Conservation (phyloP, 2,329 filamentous ascomycete species). For the Trichoderma sp. region DNA sequence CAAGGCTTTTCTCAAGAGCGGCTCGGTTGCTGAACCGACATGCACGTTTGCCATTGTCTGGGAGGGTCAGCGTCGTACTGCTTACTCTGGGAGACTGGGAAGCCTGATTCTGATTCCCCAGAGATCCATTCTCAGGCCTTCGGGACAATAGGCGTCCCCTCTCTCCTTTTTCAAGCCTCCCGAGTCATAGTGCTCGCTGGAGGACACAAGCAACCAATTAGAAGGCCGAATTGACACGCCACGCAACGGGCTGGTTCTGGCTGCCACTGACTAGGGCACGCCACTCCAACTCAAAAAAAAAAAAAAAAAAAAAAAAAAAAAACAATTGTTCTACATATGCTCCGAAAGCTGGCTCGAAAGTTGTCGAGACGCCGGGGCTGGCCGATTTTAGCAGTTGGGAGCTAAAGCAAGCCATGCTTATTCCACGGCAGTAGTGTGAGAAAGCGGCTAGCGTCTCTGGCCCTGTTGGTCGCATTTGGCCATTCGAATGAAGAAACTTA, state of each 20-base stretch:
- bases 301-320: background rate
- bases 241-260: background rate
- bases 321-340: background rate
- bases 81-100: no score
- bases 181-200: background rate
- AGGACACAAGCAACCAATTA: background rate
- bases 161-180: background rate
- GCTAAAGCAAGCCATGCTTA: slow-evolving; percentile 9
- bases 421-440: background rate
- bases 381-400: background rate
- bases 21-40: background rate
- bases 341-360: background rate
- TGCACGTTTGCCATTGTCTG: background rate
- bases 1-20: background rate
- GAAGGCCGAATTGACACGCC: background rate
- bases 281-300: background rate
- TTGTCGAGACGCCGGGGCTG: background rate
- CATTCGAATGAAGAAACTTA: background rate
- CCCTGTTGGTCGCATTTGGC: background rate
- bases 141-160: background rate
- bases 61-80: background rate
- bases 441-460: background rate
- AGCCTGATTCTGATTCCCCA: background rate
- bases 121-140: background rate
- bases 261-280: background rate